These are phyloP conservation scores for Plasmodium berghei DNA, from an alignment of 169 alveolate species.

Conservation along the genomic window DNA sequence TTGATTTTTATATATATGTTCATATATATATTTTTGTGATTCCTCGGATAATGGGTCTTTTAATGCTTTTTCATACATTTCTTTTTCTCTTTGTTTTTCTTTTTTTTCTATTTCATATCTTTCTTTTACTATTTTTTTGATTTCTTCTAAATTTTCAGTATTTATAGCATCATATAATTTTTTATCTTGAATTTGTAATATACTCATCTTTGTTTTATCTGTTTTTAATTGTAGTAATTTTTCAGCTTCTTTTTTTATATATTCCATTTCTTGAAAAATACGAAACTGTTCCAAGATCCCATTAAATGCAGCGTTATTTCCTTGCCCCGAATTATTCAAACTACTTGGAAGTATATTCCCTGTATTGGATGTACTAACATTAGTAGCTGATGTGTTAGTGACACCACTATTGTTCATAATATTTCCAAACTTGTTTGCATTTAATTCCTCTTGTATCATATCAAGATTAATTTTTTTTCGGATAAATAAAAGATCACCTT, in stretches of 20 bases:
- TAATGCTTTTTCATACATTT: constrained; percentile 77
- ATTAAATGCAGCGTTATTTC: constrained; percentile 19
- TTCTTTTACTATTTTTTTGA: constrained; percentile 65
- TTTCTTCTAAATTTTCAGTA: constrained; percentile 37
- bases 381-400: neutral
- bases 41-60: constrained; percentile 91
- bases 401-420: constrained; percentile 1
- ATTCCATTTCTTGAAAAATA: constrained; percentile 50
- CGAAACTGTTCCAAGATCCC: constrained; percentile 44
- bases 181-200: constrained; percentile 48
- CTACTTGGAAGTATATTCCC: neutral
- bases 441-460: constrained; percentile 5
- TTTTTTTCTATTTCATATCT: constrained; percentile 58
- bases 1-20: constrained; percentile 87
- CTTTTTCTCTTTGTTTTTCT: constrained; percentile 77
- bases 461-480: constrained; percentile 42
- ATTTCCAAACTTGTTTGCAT: neutral
- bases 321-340: neutral
- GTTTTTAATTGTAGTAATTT: constrained; percentile 38
- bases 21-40: constrained; percentile 91
- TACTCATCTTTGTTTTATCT: constrained; percentile 35
- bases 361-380: neutral
- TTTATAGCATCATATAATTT: constrained; percentile 55
- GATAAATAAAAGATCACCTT: constrained; percentile 66
- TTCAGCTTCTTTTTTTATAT: constrained; percentile 61